Evolutionary conservation across 179 eudicot genomes (phyloP).

Genomic region (Vitellaria paradoxa): DNA sequence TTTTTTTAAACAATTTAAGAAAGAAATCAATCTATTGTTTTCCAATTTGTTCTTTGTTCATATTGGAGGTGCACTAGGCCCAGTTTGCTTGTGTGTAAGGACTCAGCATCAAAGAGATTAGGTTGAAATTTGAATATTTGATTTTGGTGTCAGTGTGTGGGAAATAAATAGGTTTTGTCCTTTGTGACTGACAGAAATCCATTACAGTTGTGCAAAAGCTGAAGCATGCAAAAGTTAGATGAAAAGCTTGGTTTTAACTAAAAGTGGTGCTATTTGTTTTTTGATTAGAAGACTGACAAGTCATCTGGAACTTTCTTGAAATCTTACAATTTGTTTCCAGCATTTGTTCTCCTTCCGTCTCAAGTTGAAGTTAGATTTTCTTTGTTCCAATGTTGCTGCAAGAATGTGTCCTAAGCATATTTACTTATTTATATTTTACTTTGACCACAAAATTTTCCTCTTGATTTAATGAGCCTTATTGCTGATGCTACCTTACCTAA

Average conservation of each 20-base stretch:
- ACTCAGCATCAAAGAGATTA: not conserved
- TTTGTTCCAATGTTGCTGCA: not conserved
- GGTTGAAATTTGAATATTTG: not conserved
- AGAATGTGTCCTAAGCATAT: not conserved
- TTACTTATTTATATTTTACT: not conserved
- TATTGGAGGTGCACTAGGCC: not conserved
- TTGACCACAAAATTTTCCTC: not conserved
- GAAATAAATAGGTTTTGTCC: not conserved
- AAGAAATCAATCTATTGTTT: not conserved
- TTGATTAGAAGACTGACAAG: not conserved
- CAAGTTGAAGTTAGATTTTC: no score
- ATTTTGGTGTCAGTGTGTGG: not conserved
- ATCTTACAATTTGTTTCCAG: not conserved
- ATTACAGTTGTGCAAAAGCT: not conserved
- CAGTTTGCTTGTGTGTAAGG: not conserved
- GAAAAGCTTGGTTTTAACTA: not conserved
- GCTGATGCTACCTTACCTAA: slow-evolving; percentile 2
- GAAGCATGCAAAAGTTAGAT: not conserved
- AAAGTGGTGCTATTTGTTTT: not conserved
- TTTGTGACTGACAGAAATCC: not conserved
- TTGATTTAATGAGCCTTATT: not conserved
- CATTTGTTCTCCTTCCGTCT: no score
- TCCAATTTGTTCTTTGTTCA: not conserved
- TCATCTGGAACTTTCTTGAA: not conserved
- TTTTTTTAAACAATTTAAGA: no score